Percentiles rank a stretch among this genome's conserved stretches.
Conservation (phyloP, 805 yeast genomes). For the Kazachstania taianensis region DNA sequence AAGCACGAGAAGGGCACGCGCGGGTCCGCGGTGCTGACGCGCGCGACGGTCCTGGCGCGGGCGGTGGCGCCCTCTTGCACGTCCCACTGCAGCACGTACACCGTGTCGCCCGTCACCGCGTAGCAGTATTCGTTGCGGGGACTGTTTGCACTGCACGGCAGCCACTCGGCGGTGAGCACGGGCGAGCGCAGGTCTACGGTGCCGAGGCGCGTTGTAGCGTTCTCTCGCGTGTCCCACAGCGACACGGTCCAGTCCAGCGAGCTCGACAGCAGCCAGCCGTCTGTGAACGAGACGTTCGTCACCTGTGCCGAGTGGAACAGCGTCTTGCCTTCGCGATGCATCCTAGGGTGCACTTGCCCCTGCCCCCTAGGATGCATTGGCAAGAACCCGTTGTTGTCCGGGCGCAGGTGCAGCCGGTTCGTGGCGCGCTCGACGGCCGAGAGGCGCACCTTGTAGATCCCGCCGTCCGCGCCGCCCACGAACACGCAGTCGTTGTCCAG, state of each 20-base stretch:
- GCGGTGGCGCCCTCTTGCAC: not conserved
- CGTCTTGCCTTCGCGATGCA: too few species aligned
- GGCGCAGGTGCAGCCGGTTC: conserved; percentile 4
- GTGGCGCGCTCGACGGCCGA: conserved; percentile 4
- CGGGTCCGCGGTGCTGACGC: too few species aligned
- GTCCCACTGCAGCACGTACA: conserved; percentile 7
- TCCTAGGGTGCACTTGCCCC: too few species aligned
- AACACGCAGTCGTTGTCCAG: conserved; percentile 15
- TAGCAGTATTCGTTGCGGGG: too few species aligned
- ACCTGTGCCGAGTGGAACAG: conserved; percentile 17
- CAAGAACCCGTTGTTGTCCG: conserved; percentile 17
- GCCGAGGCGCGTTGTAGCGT: conserved; percentile 8
- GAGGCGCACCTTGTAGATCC: conserved; percentile 16
- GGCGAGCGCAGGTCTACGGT: conserved; percentile 13
- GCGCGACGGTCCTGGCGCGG: too few species aligned
- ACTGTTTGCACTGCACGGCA: not conserved
- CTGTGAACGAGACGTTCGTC: conserved; percentile 8
- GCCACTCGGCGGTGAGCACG: conserved; percentile 14
- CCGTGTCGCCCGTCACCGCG: conserved; percentile 10
- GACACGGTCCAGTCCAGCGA: conserved; percentile 21
- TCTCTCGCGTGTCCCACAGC: conserved; percentile 18
- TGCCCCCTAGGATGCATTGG: too few species aligned
- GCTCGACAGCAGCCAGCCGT: conserved; percentile 15
- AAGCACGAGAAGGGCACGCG: too few species aligned
- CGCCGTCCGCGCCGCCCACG: conserved; percentile 23